These are phyloP conservation scores for Mangifera indica DNA, from an alignment of 345 rosid genomes.

Conservation along the genomic window DNA sequence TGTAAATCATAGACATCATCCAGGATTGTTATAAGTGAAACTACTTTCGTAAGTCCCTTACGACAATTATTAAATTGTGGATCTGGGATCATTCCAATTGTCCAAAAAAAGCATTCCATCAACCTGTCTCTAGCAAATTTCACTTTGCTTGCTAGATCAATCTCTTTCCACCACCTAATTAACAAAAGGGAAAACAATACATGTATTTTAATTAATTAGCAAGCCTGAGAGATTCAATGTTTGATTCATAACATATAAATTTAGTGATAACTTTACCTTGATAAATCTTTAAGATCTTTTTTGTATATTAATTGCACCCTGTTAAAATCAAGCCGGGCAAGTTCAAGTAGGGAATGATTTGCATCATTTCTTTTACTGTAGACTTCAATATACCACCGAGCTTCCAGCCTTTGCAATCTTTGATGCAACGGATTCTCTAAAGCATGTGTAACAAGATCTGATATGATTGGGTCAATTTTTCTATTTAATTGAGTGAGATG, in stretches of 20 bases:
- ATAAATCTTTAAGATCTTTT: conserved; percentile 32
- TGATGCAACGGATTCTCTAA: conserved; percentile 39
- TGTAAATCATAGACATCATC: conserved; percentile 37
- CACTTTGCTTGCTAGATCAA: conserved; percentile 28
- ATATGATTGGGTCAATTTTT: not conserved
- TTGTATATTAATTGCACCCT: conserved; percentile 32
- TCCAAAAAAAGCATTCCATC: conserved; percentile 51
- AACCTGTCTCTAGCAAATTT: conserved; percentile 46
- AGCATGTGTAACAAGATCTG: conserved; percentile 27
- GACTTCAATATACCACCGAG: conserved; percentile 35
- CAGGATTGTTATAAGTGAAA: conserved; percentile 29
- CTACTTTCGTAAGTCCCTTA: conserved; percentile 36
- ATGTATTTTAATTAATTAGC: too few species aligned
- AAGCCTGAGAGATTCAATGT: too few species aligned
- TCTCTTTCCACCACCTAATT: conserved; percentile 42
- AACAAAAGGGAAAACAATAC: not conserved
- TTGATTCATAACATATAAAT: too few species aligned
- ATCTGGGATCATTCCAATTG: conserved; percentile 29
- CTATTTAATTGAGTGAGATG: conserved; percentile 16
- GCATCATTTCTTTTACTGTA: conserved; percentile 7
- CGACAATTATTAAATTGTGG: conserved; percentile 31
- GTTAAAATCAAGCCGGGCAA: conserved; percentile 48
- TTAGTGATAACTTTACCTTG: conserved; percentile 22
- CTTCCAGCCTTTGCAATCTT: conserved; percentile 34
- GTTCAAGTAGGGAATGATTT: conserved; percentile 29